phyloP scores from a whole-genome alignment of 2,329 filamentous ascomycete genomes.

The Achaetomium macrosporum region DNA sequence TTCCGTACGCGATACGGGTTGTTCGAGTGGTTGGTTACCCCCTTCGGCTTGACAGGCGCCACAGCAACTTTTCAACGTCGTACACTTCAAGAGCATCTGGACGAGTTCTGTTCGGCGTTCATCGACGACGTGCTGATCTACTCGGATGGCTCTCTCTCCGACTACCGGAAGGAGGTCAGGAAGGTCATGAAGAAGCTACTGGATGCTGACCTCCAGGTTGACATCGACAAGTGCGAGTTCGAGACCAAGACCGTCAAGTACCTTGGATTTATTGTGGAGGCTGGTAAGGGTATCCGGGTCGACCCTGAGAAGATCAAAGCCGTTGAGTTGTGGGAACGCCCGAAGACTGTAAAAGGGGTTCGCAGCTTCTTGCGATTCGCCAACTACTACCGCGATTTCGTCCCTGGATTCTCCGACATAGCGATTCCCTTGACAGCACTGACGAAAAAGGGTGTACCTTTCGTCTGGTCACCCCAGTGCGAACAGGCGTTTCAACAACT shows the following conservation, averaged over 20 bases:
- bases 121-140: constrained; percentile 14
- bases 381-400: constrained; percentile 4
- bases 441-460: constrained; percentile 1
- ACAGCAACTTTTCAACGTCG: constrained; percentile 6
- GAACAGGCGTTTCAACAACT: constrained; percentile 4
- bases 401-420: constrained; percentile 2
- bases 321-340: not conserved
- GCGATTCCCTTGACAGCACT: constrained; percentile 1
- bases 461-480: not conserved
- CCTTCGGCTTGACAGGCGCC: constrained; percentile 26
- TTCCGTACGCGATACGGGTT: constrained; percentile 26
- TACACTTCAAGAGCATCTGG: not conserved
- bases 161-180: not conserved
- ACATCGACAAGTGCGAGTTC: constrained; percentile 6
- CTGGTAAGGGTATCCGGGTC: not conserved
- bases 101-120: constrained; percentile 14
- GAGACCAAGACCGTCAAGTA: constrained; percentile 1
- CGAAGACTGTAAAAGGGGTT: not conserved
- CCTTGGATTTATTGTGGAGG: not conserved
- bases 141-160: not conserved
- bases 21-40: constrained; percentile 30
- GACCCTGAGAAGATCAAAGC: constrained; percentile 2
- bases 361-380: not conserved
- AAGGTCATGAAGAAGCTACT: not conserved
- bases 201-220: not conserved